phyloP scores from a whole-genome alignment of 192 early-diverging fungal genomes.

The Backusella westeae region DNA sequence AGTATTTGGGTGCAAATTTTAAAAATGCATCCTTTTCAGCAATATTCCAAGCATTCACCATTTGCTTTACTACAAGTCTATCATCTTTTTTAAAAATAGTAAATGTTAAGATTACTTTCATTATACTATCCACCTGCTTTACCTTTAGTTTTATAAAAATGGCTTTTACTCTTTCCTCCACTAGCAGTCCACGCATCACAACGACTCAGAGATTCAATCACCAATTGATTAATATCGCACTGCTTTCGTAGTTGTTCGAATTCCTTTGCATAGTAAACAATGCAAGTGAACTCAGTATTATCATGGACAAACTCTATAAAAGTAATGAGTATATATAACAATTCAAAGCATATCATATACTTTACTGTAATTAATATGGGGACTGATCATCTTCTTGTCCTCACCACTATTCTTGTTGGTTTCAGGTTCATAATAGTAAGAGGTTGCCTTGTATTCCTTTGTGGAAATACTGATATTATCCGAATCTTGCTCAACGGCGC shows the following conservation, averaged over 20 bases:
- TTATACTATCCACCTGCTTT: background rate
- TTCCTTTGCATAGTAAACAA: constrained; percentile 82
- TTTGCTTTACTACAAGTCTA: constrained; percentile 84
- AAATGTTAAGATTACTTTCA: background rate
- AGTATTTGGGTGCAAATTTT: constrained; percentile 89
- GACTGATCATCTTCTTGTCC: constrained; percentile 18
- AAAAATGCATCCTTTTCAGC: constrained; percentile 83
- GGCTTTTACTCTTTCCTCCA: constrained; percentile 89
- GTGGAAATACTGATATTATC: background rate
- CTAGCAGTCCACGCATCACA: constrained; percentile 74
- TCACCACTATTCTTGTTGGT: background rate
- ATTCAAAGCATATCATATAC: background rate
- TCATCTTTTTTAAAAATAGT: constrained; percentile 55
- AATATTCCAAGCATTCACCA: constrained; percentile 68
- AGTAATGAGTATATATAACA: too few species aligned
- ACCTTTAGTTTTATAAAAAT: constrained; percentile 82
- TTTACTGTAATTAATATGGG: constrained; percentile 58
- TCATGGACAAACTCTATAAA: constrained; percentile 65
- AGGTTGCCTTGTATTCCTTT: constrained; percentile 3
- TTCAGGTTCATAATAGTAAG: background rate
- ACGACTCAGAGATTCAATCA: constrained; percentile 76
- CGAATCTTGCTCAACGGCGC: background rate
- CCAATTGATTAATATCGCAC: constrained; percentile 78
- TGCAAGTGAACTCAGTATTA: constrained; percentile 72
- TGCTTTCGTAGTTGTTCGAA: constrained; percentile 82